Evolutionary conservation across 805 yeast species (phyloP).

Genomic region (Barnettozyma vustinii): DNA sequence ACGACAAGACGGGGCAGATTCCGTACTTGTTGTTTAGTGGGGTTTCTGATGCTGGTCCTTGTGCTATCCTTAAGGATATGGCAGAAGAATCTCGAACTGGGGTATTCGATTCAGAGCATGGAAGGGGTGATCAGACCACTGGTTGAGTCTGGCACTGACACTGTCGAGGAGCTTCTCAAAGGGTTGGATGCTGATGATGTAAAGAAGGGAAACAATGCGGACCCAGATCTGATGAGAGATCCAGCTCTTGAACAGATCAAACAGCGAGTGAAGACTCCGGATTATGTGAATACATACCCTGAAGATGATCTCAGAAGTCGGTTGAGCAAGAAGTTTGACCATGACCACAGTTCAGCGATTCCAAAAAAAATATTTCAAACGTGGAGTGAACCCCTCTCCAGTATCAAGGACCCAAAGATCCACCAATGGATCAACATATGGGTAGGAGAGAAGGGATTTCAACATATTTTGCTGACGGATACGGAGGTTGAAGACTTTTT

Average conservation of each 20-base stretch:
- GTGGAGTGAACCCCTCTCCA: slow-evolving; percentile 32
- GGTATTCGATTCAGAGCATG: neutral
- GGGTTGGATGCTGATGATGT: neutral
- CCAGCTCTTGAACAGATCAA: neutral
- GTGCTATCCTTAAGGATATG: neutral
- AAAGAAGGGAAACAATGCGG: neutral
- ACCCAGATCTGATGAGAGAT: neutral
- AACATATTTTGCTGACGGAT: slow-evolving; percentile 30
- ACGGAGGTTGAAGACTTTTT: slow-evolving; percentile 35
- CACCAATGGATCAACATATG: slow-evolving; percentile 16
- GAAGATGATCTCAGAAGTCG: slow-evolving; percentile 16
- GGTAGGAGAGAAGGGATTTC: slow-evolving; percentile 14
- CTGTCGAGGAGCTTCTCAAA: neutral
- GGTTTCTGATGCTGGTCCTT: neutral
- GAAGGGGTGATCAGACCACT: neutral
- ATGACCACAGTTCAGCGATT: slow-evolving; percentile 21
- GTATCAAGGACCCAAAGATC: slow-evolving; percentile 27
- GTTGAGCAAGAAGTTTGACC: slow-evolving; percentile 12
- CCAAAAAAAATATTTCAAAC: slow-evolving; percentile 46
- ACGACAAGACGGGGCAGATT: neutral
- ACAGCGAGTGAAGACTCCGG: slow-evolving; percentile 1
- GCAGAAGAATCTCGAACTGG: neutral
- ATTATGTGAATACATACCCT: slow-evolving; percentile 13
- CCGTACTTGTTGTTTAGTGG: neutral
- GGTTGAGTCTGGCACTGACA: neutral